Base-by-base conservation (phyloP, 139 green algal species). In the Parachlorella kessleri region DNA sequence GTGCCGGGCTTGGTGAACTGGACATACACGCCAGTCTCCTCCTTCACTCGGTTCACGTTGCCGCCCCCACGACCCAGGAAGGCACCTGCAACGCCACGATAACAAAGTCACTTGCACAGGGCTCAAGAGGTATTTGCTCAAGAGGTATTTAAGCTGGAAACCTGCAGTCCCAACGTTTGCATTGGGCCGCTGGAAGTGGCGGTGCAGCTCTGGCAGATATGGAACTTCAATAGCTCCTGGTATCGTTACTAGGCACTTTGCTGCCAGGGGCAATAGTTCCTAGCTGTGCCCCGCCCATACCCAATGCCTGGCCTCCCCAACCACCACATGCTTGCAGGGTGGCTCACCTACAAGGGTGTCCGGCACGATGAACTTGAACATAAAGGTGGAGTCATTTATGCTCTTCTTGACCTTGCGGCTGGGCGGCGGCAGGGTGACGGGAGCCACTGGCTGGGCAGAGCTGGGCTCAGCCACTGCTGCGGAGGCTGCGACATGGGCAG, bases 351-450 rank as follows among this genome's bases (percentile, higher is more conserved):
- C 72, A 30, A 87, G 40, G 32, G 24, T 38, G 54, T 82, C 41
- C 10, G 82, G 77, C 53, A 87, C 66, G 4, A 87, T 53, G 54
- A 87, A 84, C 55, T 80, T 79, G 38, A 87, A 76, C 55, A 81
- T 76, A 33, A 82, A 65, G 14, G 37, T 42, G 18, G 55, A 18
- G 28, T 87, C 70, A 8, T 80, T 87, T 71, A 87, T 78, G 32
- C 24, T 70, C 48, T 59, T 59, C 48, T 59, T 59, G 14, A 59
- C 48, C 21, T 80, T 42, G 42, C 75, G 72, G 66, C 42, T 40
- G 26, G 35, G 32, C 10, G 35, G 9, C 38, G 28, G 33, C 6
- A 23, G 40, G 7, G 48, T 24, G 30, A 66, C 7, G 14, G 1
- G 14, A 59, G 48, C 48, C 48, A 59, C 48, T 28, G 48, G 14